Evolutionary conservation across 371 early-diverging fungal species (phyloP).

Genomic region (Mortierella sp.): DNA sequence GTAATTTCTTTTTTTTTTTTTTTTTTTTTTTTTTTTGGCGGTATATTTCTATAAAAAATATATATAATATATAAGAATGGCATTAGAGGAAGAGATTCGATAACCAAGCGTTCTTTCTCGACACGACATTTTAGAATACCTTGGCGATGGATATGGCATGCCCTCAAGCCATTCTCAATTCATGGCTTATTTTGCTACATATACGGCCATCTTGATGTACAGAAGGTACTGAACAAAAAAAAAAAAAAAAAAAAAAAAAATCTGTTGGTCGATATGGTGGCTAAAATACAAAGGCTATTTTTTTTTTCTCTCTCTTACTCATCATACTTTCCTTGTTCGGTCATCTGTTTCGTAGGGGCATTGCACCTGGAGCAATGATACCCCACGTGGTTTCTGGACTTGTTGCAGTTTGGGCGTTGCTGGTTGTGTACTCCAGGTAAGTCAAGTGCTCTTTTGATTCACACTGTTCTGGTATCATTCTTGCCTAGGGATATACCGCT

Average conservation of each 20-base stretch:
- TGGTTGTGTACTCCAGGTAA: slow-evolving; percentile 55
- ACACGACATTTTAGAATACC: slow-evolving; percentile 58
- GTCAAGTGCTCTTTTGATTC: no score
- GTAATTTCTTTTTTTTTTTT: slow-evolving; percentile 47
- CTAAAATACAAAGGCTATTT: neutral
- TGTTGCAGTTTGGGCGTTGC: slow-evolving; percentile 19
- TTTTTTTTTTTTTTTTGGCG: neutral
- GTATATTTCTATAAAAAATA: neutral
- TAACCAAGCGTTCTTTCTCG: no score
- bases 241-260: no score
- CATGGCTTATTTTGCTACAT: slow-evolving; percentile 85
- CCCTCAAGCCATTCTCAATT: slow-evolving; percentile 95
- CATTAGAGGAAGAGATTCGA: neutral
- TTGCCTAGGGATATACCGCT: no score
- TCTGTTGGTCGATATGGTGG: neutral
- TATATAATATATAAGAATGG: neutral
- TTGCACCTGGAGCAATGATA: slow-evolving; percentile 16
- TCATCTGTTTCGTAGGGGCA: slow-evolving; percentile 10
- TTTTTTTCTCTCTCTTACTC: neutral
- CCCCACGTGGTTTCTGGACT: slow-evolving; percentile 16
- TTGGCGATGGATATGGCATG: slow-evolving; percentile 95
- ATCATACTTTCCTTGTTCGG: neutral
- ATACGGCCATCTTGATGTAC: slow-evolving; percentile 69
- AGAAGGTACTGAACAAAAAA: slow-evolving; percentile 47
- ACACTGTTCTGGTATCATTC: no score